These are phyloP conservation scores for Hypoxylon sp. DNA, from an alignment of 2,329 filamentous ascomycete species.

Conservation along the genomic window DNA sequence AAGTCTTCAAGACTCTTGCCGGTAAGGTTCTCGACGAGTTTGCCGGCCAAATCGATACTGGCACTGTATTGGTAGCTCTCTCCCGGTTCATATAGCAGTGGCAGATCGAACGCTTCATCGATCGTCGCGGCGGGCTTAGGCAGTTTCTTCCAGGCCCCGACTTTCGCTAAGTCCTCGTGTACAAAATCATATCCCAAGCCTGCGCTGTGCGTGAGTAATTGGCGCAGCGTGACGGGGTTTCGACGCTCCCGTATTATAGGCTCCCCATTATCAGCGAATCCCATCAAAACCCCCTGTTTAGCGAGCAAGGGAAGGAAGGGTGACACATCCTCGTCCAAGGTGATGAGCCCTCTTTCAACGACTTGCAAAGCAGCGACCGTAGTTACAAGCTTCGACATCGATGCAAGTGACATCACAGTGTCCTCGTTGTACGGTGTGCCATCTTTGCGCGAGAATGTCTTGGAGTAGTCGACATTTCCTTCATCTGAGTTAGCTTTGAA, in stretches of 20 bases:
- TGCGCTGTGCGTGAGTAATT: constrained; percentile 64
- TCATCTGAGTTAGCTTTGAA: constrained; percentile 7
- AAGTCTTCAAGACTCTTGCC: constrained; percentile 46
- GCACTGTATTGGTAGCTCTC: constrained; percentile 60
- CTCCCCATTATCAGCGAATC: constrained; percentile 58
- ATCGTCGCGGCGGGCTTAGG: constrained; percentile 22
- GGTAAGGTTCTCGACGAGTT: constrained; percentile 53
- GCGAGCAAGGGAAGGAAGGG: constrained; percentile 61
- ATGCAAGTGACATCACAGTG: constrained; percentile 56
- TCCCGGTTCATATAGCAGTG: constrained; percentile 63
- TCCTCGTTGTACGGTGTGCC: constrained; percentile 42
- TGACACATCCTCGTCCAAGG: constrained; percentile 63
- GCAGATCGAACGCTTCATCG: constrained; percentile 54
- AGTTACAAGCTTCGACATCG: constrained; percentile 62
- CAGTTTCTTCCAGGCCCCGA: constrained; percentile 21
- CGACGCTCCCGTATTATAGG: constrained; percentile 51
- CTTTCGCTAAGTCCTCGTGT: constrained; percentile 36
- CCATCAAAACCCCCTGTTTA: constrained; percentile 60
- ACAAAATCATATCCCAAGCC: constrained; percentile 61
- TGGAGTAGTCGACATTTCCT: constrained; percentile 42
- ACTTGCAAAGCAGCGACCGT: constrained; percentile 63
- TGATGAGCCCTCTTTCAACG: constrained; percentile 62
- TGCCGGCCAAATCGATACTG: constrained; percentile 60
- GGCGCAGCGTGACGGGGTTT: constrained; percentile 61
- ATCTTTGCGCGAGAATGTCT: constrained; percentile 28